Percentiles rank a stretch among this genome's conserved stretches.
These are phyloP conservation scores for Dendrobium chrysotoxum DNA, from an alignment of 106 monocot genomes.

Conservation along the genomic window DNA sequence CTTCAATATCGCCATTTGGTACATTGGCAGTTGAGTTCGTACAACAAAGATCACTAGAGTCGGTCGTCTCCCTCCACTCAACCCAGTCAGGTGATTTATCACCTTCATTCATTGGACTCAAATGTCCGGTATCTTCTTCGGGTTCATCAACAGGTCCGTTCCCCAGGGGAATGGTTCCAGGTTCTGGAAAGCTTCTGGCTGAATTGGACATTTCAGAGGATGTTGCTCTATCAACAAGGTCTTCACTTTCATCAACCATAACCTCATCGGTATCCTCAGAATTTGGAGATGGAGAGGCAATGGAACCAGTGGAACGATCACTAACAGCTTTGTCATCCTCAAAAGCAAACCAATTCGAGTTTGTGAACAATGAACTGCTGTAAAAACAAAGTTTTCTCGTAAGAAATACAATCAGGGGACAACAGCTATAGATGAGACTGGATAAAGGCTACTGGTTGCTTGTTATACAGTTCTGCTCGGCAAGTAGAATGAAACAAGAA, in stretches of 20 bases:
- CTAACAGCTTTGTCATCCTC: constrained; percentile 33
- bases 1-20: constrained; percentile 19
- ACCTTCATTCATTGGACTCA: background rate
- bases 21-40: constrained; percentile 8
- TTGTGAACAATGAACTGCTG: constrained; percentile 58
- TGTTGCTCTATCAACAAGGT: constrained; percentile 11
- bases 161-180: background rate
- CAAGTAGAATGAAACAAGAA: background rate
- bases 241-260: constrained; percentile 19
- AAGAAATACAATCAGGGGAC: background rate
- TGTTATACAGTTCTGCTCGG: background rate
- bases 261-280: constrained; percentile 4
- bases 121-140: constrained; percentile 7
- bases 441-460: background rate
- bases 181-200: background rate
- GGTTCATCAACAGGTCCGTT: constrained; percentile 27
- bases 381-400: background rate
- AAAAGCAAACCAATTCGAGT: constrained; percentile 86
- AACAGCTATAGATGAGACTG: background rate
- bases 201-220: constrained; percentile 4
- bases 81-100: constrained; percentile 45
- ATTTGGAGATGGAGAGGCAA: background rate
- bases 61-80: constrained; percentile 55
- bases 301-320: background rate
- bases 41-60: constrained; percentile 2